Base-by-base conservation (phyloP, 306 rosid genomes). In the Ochetophila trinervis region DNA sequence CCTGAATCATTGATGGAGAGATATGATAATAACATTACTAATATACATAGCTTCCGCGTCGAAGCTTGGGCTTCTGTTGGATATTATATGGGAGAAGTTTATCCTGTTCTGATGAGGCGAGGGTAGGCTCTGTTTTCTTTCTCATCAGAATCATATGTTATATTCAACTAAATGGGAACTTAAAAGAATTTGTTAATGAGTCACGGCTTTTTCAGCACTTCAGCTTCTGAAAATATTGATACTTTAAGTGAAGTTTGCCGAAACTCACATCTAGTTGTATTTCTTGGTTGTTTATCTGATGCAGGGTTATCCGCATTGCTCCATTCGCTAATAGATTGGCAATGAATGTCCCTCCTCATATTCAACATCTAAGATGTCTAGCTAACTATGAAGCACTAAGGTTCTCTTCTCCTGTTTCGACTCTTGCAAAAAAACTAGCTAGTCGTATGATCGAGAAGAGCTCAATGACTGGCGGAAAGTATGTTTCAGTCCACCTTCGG, bases 251-350 rank as follows among this genome's bases (percentile, higher is more conserved):
- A 30, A 54, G 40, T 48, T 60, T 67, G 45, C 60, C 63, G 55
- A 57, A 58, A 72, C 32, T 70, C 21, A 72, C 47, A 45, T 32
- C 36, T 53, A 16, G 40, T 42, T 48, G 16, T 55, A 37, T 66
- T 66, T 57, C 42, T 37, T 63, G 53, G 8, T 60, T 66, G 57
- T 57, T 66, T 53, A 9, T 57, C 14, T 61, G 53, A 20, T 83
- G 76, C 90, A 94, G 99, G 81, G 88, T 90, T 64, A 71, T 94
- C 59, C 88, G 97, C 52, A 78, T 94, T 62, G 78, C 96, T 35
- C 99, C 97, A 63, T 94, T 90, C 77, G 96, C 97, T 55, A 94
- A 94, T 74, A 91, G 99, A 74, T 78, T 94, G 82, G 89, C 97
- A 5, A 81, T 94, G 99, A 90, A 78, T 74, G 87, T 94, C 73